Percentiles rank a stretch among this genome's conserved stretches.
Conservation (phyloP, 1,284 basidiomycete species). For the Moesziomyces antarcticus region DNA sequence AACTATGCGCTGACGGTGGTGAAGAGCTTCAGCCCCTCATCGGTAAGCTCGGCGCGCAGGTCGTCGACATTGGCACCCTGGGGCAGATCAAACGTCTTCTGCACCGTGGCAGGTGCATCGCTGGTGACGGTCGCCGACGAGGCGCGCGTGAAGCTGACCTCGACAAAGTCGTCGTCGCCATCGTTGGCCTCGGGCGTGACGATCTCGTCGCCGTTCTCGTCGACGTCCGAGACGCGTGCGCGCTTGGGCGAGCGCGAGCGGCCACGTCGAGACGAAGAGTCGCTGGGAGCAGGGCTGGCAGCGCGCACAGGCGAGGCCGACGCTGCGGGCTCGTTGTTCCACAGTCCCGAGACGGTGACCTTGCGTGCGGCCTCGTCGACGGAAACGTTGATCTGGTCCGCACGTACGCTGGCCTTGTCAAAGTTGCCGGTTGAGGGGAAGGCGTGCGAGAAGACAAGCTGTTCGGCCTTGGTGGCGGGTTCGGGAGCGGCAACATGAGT, state of each 20-base stretch:
- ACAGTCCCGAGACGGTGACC: constrained; percentile 49
- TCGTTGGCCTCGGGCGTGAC: constrained; percentile 20
- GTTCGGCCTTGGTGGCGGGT: constrained; percentile 19
- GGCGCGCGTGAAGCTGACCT: constrained; percentile 33
- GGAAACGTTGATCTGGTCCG: constrained; percentile 42
- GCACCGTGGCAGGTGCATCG: constrained; percentile 10
- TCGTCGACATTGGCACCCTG: constrained; percentile 34
- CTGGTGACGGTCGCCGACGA: not conserved
- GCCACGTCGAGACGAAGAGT: constrained; percentile 30
- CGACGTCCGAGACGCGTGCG: constrained; percentile 47
- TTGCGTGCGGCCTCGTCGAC: constrained; percentile 42
- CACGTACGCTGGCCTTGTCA: constrained; percentile 27
- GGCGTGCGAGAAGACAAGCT: constrained; percentile 35
- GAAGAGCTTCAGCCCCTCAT: constrained; percentile 45
- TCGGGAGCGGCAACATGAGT: constrained; percentile 3
- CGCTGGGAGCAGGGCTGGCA: constrained; percentile 40
- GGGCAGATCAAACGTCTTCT: constrained; percentile 41
- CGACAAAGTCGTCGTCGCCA: constrained; percentile 44
- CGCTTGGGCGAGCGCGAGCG: constrained; percentile 51
- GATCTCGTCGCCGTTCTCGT: constrained; percentile 53
- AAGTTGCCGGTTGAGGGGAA: constrained; percentile 25
- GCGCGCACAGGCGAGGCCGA: constrained; percentile 18
- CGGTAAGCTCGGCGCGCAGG: constrained; percentile 42
- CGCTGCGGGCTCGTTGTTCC: constrained; percentile 24
- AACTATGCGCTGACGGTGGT: constrained; percentile 35